phyloP scores from a whole-genome alignment of 2,329 filamentous ascomycete species.

The Lachnellula arida region DNA sequence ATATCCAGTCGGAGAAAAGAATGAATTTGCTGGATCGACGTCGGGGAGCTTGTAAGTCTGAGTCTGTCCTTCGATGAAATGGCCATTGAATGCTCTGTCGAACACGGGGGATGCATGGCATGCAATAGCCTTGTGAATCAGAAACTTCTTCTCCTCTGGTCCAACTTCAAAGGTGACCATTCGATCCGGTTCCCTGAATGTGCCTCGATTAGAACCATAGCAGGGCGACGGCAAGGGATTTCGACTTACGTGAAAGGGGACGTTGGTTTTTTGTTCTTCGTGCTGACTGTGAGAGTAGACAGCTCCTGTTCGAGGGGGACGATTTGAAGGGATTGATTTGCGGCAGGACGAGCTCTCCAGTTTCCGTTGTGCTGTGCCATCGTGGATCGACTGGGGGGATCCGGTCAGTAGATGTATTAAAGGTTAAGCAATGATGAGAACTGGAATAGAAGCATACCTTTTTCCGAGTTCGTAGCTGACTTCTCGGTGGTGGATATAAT shows the following conservation, averaged over 20 bases:
- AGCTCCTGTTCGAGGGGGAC: not conserved
- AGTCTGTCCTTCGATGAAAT: slow-evolving; percentile 11
- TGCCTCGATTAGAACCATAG: not conserved
- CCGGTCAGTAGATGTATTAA: too few relatives aligned
- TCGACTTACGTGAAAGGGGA: not conserved
- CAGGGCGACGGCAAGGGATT: not conserved
- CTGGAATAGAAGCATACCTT: too few relatives aligned
- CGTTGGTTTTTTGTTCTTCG: not conserved
- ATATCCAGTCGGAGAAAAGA: slow-evolving; percentile 13
- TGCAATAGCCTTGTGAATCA: slow-evolving; percentile 11
- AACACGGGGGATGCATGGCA: slow-evolving; percentile 10
- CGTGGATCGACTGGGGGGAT: too few relatives aligned
- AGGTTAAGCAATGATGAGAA: too few relatives aligned
- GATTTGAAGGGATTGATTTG: not conserved
- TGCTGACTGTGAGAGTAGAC: not conserved
- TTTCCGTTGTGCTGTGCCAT: too few relatives aligned
- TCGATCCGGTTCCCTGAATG: not conserved
- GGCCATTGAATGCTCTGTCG: slow-evolving; percentile 8
- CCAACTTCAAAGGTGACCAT: not conserved
- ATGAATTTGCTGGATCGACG: too few relatives aligned
- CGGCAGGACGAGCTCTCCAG: not conserved
- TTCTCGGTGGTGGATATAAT: too few relatives aligned
- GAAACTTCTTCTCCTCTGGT: slow-evolving; percentile 1
- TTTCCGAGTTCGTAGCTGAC: too few relatives aligned
- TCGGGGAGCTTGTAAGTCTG: slow-evolving; percentile 11